phyloP scores from a whole-genome alignment of 2,329 filamentous ascomycete genomes.

The Calycina herbarum region DNA sequence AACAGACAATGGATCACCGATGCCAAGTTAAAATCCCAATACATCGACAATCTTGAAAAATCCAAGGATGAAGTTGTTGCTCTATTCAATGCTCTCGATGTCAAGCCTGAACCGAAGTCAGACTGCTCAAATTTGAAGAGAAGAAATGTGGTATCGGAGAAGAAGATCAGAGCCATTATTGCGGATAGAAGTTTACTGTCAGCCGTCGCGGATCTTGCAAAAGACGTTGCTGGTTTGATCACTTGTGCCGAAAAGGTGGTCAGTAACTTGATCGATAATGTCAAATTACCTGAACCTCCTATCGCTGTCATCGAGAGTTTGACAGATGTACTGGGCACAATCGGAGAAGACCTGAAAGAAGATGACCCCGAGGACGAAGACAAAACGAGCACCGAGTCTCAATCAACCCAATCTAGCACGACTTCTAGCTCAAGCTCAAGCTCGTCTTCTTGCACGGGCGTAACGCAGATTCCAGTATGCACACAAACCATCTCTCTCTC shows the following conservation, averaged over 20 bases:
- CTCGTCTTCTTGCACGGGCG: slow-evolving; percentile 14
- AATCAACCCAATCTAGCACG: background rate
- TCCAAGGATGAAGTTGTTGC: slow-evolving; percentile 10
- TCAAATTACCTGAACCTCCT: slow-evolving; percentile 10
- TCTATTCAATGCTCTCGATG: slow-evolving; percentile 9
- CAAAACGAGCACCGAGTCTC: background rate
- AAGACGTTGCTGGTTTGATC: slow-evolving; percentile 17
- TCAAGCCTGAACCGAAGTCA: slow-evolving; percentile 7
- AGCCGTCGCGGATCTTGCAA: slow-evolving; percentile 7
- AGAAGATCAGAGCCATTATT: slow-evolving; percentile 15
- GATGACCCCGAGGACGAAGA: slow-evolving; percentile 8
- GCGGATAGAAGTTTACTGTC: slow-evolving; percentile 14
- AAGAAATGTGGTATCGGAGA: slow-evolving; percentile 15
- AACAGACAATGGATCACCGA: slow-evolving; percentile 19
- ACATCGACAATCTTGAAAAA: slow-evolving; percentile 13
- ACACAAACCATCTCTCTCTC: slow-evolving; percentile 15
- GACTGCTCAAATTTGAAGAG: slow-evolving; percentile 17
- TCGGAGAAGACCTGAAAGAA: slow-evolving; percentile 14
- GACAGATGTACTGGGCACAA: slow-evolving; percentile 17
- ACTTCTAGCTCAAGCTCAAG: background rate
- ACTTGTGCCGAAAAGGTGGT: slow-evolving; percentile 18
- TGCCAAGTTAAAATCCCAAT: slow-evolving; percentile 13
- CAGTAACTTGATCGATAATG: slow-evolving; percentile 16
- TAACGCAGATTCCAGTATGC: slow-evolving; percentile 11
- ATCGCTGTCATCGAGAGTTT: slow-evolving; percentile 14